phyloP scores from a whole-genome alignment of 306 rosid genomes.

The Trifolium fragiferum region DNA sequence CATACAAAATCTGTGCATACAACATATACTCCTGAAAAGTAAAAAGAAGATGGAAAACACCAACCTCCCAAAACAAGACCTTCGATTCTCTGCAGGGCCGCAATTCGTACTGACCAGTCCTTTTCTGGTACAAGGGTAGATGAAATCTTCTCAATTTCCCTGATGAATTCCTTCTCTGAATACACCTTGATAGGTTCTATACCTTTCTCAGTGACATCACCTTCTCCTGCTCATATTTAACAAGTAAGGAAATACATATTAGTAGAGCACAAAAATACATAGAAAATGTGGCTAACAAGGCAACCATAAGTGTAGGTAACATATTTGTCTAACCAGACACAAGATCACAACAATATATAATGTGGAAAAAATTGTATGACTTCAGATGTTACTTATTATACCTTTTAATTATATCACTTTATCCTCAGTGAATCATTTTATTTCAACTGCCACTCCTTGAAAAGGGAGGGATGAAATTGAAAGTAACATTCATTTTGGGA shows the following conservation, averaged over 20 bases:
- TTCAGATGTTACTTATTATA: constrained; percentile 19
- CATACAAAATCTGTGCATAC: constrained; percentile 28
- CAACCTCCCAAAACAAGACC: constrained; percentile 95
- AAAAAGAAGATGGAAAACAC: constrained; percentile 37
- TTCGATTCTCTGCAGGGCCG: constrained; percentile 96
- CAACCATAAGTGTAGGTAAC: constrained; percentile 4
- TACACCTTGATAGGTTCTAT: constrained; percentile 82
- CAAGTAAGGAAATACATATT: constrained; percentile 39
- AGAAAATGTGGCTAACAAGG: constrained; percentile 12
- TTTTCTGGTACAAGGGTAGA: constrained; percentile 95
- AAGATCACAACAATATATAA: constrained; percentile 22
- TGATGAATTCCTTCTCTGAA: constrained; percentile 92
- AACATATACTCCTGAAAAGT: constrained; percentile 17
- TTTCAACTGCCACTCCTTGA: neutral
- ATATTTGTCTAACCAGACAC: constrained; percentile 19
- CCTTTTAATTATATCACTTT: constrained; percentile 25
- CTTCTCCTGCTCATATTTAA: constrained; percentile 67
- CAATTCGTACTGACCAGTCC: constrained; percentile 95
- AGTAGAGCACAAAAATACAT: constrained; percentile 33
- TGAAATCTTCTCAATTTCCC: constrained; percentile 91
- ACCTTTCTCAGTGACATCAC: constrained; percentile 66
- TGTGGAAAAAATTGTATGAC: neutral
- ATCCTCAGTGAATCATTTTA: constrained; percentile 27
- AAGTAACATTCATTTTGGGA: neutral
- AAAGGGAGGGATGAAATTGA: neutral